Conservation (phyloP, 257 asterid genomes). For the Nicotiana knightiana region DNA sequence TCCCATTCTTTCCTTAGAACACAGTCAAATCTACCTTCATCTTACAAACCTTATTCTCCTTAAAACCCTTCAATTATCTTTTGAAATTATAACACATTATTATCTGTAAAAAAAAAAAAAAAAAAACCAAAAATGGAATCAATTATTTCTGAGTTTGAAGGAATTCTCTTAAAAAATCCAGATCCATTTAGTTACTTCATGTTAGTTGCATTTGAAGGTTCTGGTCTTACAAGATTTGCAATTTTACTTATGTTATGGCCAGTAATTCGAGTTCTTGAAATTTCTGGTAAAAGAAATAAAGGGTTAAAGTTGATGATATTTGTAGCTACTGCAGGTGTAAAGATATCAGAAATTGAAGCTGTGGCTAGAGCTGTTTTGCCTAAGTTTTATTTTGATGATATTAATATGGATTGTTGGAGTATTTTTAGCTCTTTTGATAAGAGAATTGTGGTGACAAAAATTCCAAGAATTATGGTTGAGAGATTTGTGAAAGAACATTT, state of each 20-base stretch:
- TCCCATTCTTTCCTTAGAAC: slow-evolving; percentile 24
- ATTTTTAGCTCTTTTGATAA: slow-evolving; percentile 39
- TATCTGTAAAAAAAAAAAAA: not conserved
- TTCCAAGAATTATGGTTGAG: slow-evolving; percentile 80
- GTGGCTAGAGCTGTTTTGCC: slow-evolving; percentile 84
- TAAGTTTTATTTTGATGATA: slow-evolving; percentile 64
- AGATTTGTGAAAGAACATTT: slow-evolving; percentile 75
- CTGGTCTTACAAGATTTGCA: slow-evolving; percentile 60
- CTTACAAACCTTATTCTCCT: slow-evolving; percentile 29
- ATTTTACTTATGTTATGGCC: slow-evolving; percentile 57
- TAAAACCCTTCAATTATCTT: slow-evolving; percentile 15
- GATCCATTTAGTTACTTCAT: slow-evolving; percentile 73
- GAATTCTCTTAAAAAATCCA: slow-evolving; percentile 55
- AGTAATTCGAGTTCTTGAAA: slow-evolving; percentile 42
- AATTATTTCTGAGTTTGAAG: slow-evolving; percentile 62
- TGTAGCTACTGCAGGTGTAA: slow-evolving; percentile 58
- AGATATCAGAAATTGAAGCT: slow-evolving; percentile 53
- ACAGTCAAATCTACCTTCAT: slow-evolving; percentile 63
- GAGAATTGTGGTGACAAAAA: slow-evolving; percentile 62
- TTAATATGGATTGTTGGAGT: slow-evolving; percentile 55
- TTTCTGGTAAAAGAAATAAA: slow-evolving; percentile 32
- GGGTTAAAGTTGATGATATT: slow-evolving; percentile 62
- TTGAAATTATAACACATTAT: not conserved
- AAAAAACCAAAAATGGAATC: slow-evolving; percentile 30
- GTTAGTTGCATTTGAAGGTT: slow-evolving; percentile 86